Evolutionary conservation across 2,329 filamentous ascomycete genomes (phyloP).

Genomic region (Xylariaceae sp.): DNA sequence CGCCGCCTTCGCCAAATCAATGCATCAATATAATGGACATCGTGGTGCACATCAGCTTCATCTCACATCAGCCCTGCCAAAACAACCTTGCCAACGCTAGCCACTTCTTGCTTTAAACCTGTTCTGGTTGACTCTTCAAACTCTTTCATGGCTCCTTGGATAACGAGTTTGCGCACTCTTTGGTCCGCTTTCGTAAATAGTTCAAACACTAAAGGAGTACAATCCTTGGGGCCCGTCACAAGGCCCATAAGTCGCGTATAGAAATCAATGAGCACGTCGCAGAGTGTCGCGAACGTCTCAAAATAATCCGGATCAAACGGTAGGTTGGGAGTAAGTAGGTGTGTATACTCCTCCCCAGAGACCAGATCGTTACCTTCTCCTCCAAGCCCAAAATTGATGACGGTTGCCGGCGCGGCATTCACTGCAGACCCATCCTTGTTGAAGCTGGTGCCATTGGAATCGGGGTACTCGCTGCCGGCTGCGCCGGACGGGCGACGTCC

Average conservation of each 20-base stretch:
- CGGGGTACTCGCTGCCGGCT: slow-evolving; percentile 28
- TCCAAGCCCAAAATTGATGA: slow-evolving; percentile 51
- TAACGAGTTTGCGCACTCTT: slow-evolving; percentile 79
- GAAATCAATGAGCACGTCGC: slow-evolving; percentile 89
- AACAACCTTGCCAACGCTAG: slow-evolving; percentile 82
- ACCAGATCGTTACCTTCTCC: slow-evolving; percentile 62
- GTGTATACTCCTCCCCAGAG: slow-evolving; percentile 81
- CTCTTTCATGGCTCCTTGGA: slow-evolving; percentile 81
- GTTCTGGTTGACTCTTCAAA: slow-evolving; percentile 83
- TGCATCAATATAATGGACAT: slow-evolving; percentile 5
- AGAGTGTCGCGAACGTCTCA: slow-evolving; percentile 91
- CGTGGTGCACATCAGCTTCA: background rate
- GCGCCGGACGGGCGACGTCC: slow-evolving; percentile 51
- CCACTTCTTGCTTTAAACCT: slow-evolving; percentile 75
- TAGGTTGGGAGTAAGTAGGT: slow-evolving; percentile 83
- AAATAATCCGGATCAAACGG: slow-evolving; percentile 98
- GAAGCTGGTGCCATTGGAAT: slow-evolving; percentile 20
- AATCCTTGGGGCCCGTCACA: slow-evolving; percentile 70
- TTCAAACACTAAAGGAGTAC: slow-evolving; percentile 68
- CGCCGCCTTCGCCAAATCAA: background rate
- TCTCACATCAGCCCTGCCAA: slow-evolving; percentile 73
- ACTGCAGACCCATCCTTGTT: slow-evolving; percentile 31
- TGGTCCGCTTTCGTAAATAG: slow-evolving; percentile 87
- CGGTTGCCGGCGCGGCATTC: slow-evolving; percentile 37
- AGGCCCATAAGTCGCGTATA: slow-evolving; percentile 76